phyloP scores from a whole-genome alignment of 2,329 filamentous ascomycete species.

The Blumeriella jaapii region DNA sequence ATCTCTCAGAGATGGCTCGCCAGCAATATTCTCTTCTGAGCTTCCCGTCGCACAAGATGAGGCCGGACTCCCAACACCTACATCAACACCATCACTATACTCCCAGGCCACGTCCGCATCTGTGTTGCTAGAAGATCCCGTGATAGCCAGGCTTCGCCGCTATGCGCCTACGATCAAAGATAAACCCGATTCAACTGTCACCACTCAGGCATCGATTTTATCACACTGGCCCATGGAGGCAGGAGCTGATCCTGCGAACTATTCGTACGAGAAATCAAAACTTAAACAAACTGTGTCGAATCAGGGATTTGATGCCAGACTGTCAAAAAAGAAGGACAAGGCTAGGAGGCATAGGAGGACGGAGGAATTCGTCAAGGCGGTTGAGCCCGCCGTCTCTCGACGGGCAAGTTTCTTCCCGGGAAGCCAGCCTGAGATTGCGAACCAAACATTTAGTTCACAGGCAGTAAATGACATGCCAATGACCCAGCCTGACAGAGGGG shows the following conservation, averaged over 20 bases:
- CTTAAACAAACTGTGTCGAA: conserved; percentile 10
- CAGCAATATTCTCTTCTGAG: conserved; percentile 16
- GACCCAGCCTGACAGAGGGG: conserved; percentile 38
- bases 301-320: conserved; percentile 15
- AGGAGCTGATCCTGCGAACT: conserved; percentile 27
- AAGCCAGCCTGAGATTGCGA: conserved; percentile 19
- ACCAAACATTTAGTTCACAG: conserved; percentile 22
- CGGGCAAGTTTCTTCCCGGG: conserved; percentile 26
- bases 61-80: conserved; percentile 14
- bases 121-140: conserved; percentile 23
- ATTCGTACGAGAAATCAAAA: conserved; percentile 23
- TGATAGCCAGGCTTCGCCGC: conserved; percentile 27
- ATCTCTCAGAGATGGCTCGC: conserved; percentile 13
- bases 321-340: conserved; percentile 18
- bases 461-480: conserved; percentile 23
- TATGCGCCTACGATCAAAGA: conserved; percentile 27
- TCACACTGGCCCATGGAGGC: conserved; percentile 28
- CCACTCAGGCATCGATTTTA: conserved; percentile 23
- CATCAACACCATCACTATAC: conserved; percentile 21
- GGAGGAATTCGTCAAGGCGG: conserved; percentile 21
- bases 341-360: conserved; percentile 21
- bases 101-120: conserved; percentile 18
- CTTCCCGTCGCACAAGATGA: conserved; percentile 5
- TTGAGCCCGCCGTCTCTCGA: conserved; percentile 33
- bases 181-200: conserved; percentile 13